Evolutionary conservation across 1,139 yeast species (phyloP), one percentile per base, ranked within the genome.

Genomic region (Candida sanyaensis): DNA sequence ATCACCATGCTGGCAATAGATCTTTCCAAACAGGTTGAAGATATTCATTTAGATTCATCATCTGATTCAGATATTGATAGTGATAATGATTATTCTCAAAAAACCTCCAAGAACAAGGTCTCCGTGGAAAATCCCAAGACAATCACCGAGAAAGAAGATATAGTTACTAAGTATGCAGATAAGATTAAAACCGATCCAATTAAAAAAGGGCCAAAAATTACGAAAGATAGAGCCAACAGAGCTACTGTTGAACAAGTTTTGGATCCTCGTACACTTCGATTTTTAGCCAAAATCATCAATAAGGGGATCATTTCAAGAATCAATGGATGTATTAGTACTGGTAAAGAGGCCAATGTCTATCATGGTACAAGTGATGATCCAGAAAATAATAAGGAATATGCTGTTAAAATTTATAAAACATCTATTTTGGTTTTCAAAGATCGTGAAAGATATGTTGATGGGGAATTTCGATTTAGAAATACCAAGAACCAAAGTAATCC

Each of bases 271-370:
- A 95, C 99, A 0, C 77, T 93, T 73, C 75, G 83, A 59, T 92
- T 92, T 61, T 72, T 95, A 52, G 84, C 85, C 47, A 90, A 89
- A 53, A 77, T 95, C 65, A 84, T 90, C 64, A 88, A 84, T 61
- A 84, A 87, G 58, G 96, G 97, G 3, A 78, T 88, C 11, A 81
- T 95, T 30, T 82, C 93, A 7, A 83, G 89, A 56, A 86, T 95
- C 59, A 90, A 92, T 60, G 99, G 99, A 6, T 93, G 99, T 64
- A 79, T 95, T 44, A 85, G 96, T 59, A 95, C 99, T 0, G 99
- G 99, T 38, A 95, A 95, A 65, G 99, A 95, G 65, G 99, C 99
- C 26, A 95, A 95, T 63, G 98, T 95, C 3, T 95, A 95, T 63
- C 97, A 92, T 64, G 98, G 96, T 0, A 83, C 83, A 56, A 86